phyloP scores from a whole-genome alignment of 371 early-diverging fungal genomes.

The Mucor lusitanicus region DNA sequence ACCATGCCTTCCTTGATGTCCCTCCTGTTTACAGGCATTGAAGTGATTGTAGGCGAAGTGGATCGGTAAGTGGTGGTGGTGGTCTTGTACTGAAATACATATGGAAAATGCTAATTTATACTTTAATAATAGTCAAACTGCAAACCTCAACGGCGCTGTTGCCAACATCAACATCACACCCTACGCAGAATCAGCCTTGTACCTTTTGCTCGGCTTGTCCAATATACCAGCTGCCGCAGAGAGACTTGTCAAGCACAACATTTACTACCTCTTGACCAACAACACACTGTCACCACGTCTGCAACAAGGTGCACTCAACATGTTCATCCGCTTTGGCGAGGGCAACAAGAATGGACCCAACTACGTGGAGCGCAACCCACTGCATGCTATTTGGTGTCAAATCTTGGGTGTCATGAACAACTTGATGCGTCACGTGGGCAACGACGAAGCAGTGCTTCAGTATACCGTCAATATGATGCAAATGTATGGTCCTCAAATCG shows the following conservation, averaged over 20 bases:
- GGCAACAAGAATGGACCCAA: constrained; percentile 10
- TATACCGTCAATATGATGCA: constrained; percentile 30
- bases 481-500: constrained; percentile 44
- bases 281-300: constrained; percentile 34
- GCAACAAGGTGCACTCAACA: constrained; percentile 33
- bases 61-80: constrained; percentile 34
- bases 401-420: constrained; percentile 38
- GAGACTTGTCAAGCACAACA: constrained; percentile 23
- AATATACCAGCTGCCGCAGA: constrained; percentile 36
- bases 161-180: constrained; percentile 38
- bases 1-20: constrained; percentile 30
- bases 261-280: constrained; percentile 33
- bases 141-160: constrained; percentile 5
- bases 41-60: constrained; percentile 35
- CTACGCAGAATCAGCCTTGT: constrained; percentile 43
- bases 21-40: constrained; percentile 34
- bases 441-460: constrained; percentile 20
- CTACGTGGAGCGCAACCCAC: constrained; percentile 34
- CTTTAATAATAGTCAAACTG: constrained; percentile 33
- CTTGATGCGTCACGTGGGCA: constrained; percentile 18
- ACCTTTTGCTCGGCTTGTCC: constrained; percentile 36
- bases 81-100: too few relatives aligned
- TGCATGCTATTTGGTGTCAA: constrained; percentile 46
- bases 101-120: too few relatives aligned
- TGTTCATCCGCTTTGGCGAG: constrained; percentile 39